These are phyloP conservation scores for Penium margaritaceum DNA, from an alignment of 139 green algal species.

Conservation along the genomic window DNA sequence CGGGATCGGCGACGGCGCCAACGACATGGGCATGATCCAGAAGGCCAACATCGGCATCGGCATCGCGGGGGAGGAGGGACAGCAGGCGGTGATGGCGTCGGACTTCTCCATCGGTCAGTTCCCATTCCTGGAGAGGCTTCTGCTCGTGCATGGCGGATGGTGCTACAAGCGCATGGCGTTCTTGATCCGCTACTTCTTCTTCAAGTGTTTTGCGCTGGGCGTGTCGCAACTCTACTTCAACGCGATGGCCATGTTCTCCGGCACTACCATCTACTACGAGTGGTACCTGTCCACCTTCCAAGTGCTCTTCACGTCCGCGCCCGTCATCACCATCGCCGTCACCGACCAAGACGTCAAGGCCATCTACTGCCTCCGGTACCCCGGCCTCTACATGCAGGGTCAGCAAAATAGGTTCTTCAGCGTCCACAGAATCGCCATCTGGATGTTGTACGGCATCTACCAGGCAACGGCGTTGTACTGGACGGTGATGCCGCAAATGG, in stretches of 20 bases:
- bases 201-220: slow-evolving; percentile 83
- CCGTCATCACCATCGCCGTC: slow-evolving; percentile 50
- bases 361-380: slow-evolving; percentile 18
- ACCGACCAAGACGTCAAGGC: slow-evolving; percentile 54
- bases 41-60: slow-evolving; percentile 47
- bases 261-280: slow-evolving; percentile 43
- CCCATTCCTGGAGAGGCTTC: slow-evolving; percentile 77
- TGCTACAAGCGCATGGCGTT: slow-evolving; percentile 71
- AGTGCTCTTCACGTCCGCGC: slow-evolving; percentile 57
- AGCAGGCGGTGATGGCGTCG: slow-evolving; percentile 63
- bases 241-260: slow-evolving; percentile 19
- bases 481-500: slow-evolving; percentile 9
- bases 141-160: slow-evolving; percentile 84
- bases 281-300: slow-evolving; percentile 56
- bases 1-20: slow-evolving; percentile 48
- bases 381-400: slow-evolving; percentile 9
- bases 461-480: slow-evolving; percentile 33
- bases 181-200: slow-evolving; percentile 58
- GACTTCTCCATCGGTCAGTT: slow-evolving; percentile 92
- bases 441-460: background rate
- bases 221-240: slow-evolving; percentile 61
- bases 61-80: slow-evolving; percentile 42
- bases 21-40: slow-evolving; percentile 53
- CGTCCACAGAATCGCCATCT: background rate
- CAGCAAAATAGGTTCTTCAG: background rate